Evolutionary conservation across 75 land plant species (phyloP).

Genomic region (Pinus taeda): DNA sequence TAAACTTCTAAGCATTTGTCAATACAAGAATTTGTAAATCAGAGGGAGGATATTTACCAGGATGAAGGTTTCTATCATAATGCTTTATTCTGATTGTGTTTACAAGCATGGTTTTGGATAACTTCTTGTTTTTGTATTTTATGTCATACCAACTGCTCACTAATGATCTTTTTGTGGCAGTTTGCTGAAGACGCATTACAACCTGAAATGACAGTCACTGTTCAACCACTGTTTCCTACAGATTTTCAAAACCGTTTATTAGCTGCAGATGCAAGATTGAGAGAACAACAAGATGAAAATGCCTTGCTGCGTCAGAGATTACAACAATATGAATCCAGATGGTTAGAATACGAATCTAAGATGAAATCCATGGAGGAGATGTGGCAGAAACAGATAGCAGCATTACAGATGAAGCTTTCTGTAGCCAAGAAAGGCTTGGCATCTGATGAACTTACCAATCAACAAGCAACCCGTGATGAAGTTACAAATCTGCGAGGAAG

Average conservation of each 20-base stretch:
- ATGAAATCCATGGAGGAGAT: constrained; percentile 93
- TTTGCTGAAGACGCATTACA: background rate
- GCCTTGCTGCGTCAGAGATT: constrained; percentile 65
- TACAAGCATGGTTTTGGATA: background rate
- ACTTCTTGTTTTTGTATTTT: background rate
- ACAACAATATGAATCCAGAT: constrained; percentile 69
- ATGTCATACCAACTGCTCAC: background rate
- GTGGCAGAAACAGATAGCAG: constrained; percentile 85
- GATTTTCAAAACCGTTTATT: constrained; percentile 70
- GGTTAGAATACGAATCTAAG: constrained; percentile 73
- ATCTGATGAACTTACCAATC: constrained; percentile 35
- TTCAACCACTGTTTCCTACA: constrained; percentile 49
- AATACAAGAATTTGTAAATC: background rate
- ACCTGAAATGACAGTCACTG: constrained; percentile 23
- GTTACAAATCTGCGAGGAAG: constrained; percentile 1
- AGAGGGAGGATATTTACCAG: background rate
- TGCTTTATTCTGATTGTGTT: background rate
- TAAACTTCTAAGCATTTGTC: background rate
- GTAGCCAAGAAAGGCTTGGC: constrained; percentile 64
- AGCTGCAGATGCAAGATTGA: constrained; percentile 56
- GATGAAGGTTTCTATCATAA: background rate
- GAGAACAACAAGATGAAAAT: constrained; percentile 77
- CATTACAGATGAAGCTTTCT: constrained; percentile 71
- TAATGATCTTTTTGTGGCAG: background rate
- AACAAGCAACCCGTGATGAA: constrained; percentile 15